Evolutionary conservation across 352 stramenopile species (phyloP), one percentile per base, ranked within the genome.

Genomic region (Thraustochytrium sp.): DNA sequence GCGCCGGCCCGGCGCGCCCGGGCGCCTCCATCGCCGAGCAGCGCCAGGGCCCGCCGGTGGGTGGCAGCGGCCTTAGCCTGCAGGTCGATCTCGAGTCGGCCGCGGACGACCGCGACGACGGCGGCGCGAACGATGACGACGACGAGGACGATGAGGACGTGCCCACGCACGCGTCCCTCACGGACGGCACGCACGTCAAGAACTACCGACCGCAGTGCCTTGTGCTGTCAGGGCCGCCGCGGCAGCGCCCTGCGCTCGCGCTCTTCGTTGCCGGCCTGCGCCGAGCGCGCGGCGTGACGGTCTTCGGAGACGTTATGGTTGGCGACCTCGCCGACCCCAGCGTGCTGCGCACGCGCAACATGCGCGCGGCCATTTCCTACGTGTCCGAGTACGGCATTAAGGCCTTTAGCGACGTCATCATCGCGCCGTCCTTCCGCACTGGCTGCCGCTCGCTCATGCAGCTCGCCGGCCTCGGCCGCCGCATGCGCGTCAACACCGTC

Each of bases 401-500:
- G 51, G 86, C 86, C 21, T 85, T 44, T 36, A 59, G 26, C 26
- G 75, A 92, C 78, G 86, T 92, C 1, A 85, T 93, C 23, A 87
- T 90, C 0, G 85, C 88, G 0, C 85, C 85, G 2, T 64, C 91
- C 3, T 85, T 82, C 2, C 86, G 89, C 42, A 88, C 91, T 13
- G 90, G 90, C 0, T 91, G 91, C 73, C 85, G 87, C 18, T 90
- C 89, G 83, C 74, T 93, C 36, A 91, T 93, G 88, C 90, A 93
- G 73, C 88, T 89, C 2, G 88, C 86, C 23, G 90, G 90, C 0
- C 75, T 93, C 1, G 89, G 89, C n/a, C 74, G 74, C 21, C 88
- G 89, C 0, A 91, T 93, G 87, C 88, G 91, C 62, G 86, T 91
- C 82, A 93, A 93, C 85, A 93, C 90, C 1, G 86, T 93, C 11